Base-by-base conservation (phyloP, 176 grass and related monocot genomes). In the Triticum timopheevii region DNA sequence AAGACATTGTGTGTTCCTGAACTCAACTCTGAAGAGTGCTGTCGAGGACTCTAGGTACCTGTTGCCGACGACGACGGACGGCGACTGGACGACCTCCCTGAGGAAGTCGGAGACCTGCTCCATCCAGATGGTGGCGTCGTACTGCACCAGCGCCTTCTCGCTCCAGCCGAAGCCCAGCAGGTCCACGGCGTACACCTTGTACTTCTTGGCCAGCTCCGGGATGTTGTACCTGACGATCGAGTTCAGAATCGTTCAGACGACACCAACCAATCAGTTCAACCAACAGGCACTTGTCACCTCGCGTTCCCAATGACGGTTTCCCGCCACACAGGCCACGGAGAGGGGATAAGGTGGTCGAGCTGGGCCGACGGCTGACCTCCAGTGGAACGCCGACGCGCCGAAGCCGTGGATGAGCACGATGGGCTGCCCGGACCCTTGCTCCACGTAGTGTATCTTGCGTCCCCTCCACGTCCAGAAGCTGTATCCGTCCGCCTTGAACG, bases 121-220 rank as follows among this genome's bases (percentile, higher is more conserved):
- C 92, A 90, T 92, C 96, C 96, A 98, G 54, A 98, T 69, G 65
- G 88, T 91, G 59, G 93, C 82, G 65, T 98, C 96, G 82, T 98
- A 98, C 8, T 98, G 93, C 72, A 98, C 95, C 38, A 98, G 58
- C 73, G 96, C 96, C 82, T 98, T 98, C 78, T 98, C 96, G 65
- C 93, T 98, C 96, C 92, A 98, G 3, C 96, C 96, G 79, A 98
- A 98, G 9, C 96, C 96, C 62, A 98, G 92, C 88, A 98, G 88
- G 84, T 98, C 96, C 6, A 98, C 56, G 47, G 96, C 96, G 86
- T 94, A 98, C 23, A 98, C 96, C 93, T 94, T 98, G 84, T 98
- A 92, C 71, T 73, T 98, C 86, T 96, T 95, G 30, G 96, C 90
- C 87, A 98, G 88, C 86, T 93, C 96, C 12, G 93, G 96, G 82